Conservation (phyloP, 306 rosid genomes). For the Pyrus pyrifolia region DNA sequence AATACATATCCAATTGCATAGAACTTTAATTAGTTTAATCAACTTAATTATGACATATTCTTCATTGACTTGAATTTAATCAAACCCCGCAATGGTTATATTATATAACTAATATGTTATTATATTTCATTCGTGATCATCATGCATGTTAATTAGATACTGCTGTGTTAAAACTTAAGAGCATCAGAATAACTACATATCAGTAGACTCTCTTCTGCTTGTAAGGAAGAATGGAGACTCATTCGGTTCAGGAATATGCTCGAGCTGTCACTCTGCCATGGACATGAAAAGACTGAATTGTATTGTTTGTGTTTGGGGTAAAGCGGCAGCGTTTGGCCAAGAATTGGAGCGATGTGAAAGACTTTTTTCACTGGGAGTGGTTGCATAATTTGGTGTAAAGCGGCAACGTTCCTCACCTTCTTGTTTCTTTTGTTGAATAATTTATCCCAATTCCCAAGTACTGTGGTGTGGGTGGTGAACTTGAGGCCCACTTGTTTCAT, state of each 20-base stretch:
- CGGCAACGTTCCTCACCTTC: constrained; percentile 28
- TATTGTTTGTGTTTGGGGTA: constrained; percentile 5
- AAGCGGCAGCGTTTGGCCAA: neutral
- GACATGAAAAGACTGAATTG: constrained; percentile 18
- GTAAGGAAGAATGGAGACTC: constrained; percentile 10
- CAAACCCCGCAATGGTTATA: neutral
- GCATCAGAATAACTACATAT: neutral
- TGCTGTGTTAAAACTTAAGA: neutral
- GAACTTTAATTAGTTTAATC: neutral
- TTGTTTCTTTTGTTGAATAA: constrained; percentile 10
- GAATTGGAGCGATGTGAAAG: constrained; percentile 2
- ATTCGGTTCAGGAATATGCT: constrained; percentile 16
- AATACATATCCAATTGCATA: neutral
- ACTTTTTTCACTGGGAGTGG: constrained; percentile 18
- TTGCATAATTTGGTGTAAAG: constrained; percentile 30
- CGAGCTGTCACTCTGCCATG: constrained; percentile 25
- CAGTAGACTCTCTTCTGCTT: constrained; percentile 13
- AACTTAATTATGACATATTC: neutral
- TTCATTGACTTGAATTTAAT: neutral
- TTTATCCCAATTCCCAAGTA: neutral
- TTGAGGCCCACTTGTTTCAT: constrained; percentile 15
- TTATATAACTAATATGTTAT: neutral
- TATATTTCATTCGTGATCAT: neutral
- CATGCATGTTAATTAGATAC: neutral
- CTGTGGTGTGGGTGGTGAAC: neutral